Percentiles rank a stretch among this genome's conserved stretches.
Evolutionary conservation across 495 filamentous ascomycete species (phyloP).

Genomic region (Podospora didyma): DNA sequence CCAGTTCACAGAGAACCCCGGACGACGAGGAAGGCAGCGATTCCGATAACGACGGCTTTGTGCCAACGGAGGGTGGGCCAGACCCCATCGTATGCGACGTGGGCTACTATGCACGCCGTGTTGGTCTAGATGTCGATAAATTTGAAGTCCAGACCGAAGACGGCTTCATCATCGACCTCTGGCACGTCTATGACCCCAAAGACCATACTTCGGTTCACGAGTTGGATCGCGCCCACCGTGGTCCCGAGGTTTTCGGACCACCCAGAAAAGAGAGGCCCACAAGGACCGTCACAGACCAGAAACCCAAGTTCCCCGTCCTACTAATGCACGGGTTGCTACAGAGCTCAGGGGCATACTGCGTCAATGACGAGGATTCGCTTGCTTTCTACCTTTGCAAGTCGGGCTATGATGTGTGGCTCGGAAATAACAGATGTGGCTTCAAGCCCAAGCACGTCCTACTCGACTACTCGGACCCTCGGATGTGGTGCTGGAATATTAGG

Average conservation of each 20-base stretch:
- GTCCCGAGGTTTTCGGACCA: conserved; percentile 37
- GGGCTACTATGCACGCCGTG: conserved; percentile 80
- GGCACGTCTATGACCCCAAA: conserved; percentile 84
- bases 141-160: conserved; percentile 91
- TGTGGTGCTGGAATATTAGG: conserved; percentile 97
- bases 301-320: conserved; percentile 79
- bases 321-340: conserved; percentile 88
- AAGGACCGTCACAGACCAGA: conserved; percentile 28
- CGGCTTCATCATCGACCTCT: conserved; percentile 83
- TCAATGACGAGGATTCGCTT: conserved; percentile 83
- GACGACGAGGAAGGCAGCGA: conserved; percentile 34
- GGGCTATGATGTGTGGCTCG: conserved; percentile 96
- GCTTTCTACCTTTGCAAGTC: conserved; percentile 90
- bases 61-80: conserved; percentile 71
- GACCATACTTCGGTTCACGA: conserved; percentile 53
- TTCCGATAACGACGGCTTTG: conserved; percentile 49
- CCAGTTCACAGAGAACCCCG: conserved; percentile 13
- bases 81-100: conserved; percentile 78
- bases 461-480: conserved; percentile 71
- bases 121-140: conserved; percentile 81
- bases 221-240: conserved; percentile 34
- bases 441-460: conserved; percentile 69
- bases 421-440: conserved; percentile 91
- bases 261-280: conserved; percentile 4
- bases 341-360: conserved; percentile 81